Percentiles rank a stretch among this genome's conserved stretches.
phyloP scores from a whole-genome alignment of 129 eudicot species.

The Cynara cardunculus region DNA sequence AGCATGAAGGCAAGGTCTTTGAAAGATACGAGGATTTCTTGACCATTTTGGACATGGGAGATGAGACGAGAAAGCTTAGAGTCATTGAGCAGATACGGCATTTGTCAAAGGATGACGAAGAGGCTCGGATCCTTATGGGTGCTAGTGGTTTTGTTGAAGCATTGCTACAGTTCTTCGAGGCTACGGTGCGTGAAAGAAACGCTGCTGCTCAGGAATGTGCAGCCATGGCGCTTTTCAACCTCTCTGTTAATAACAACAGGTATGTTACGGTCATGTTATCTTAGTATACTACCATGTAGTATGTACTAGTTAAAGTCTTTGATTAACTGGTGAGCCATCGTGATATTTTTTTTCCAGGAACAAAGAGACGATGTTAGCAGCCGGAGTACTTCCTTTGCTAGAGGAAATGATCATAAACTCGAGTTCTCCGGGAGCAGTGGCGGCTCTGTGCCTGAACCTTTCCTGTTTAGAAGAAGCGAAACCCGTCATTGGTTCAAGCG shows the following conservation, averaged over 20 bases:
- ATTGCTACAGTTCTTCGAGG: slow-evolving; percentile 55
- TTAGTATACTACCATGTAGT: no score
- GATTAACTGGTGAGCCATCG: background rate
- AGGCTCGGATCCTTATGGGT: slow-evolving; percentile 83
- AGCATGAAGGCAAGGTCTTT: slow-evolving; percentile 36
- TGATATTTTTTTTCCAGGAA: slow-evolving; percentile 48
- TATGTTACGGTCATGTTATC: slow-evolving; percentile 9
- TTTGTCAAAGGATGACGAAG: slow-evolving; percentile 87
- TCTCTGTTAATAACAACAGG: slow-evolving; percentile 91
- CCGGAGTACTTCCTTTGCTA: slow-evolving; percentile 57
- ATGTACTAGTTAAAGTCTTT: no score
- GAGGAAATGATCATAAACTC: slow-evolving; percentile 47
- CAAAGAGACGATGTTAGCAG: slow-evolving; percentile 79
- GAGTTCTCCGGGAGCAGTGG: slow-evolving; percentile 49
- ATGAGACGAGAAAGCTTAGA: slow-evolving; percentile 49
- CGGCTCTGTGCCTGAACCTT: slow-evolving; percentile 80
- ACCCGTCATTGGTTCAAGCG: slow-evolving; percentile 62
- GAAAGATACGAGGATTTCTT: slow-evolving; percentile 55
- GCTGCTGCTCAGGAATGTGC: slow-evolving; percentile 71
- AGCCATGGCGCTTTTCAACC: slow-evolving; percentile 94
- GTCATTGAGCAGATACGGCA: slow-evolving; percentile 70
- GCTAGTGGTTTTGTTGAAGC: slow-evolving; percentile 90
- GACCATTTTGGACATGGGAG: slow-evolving; percentile 44
- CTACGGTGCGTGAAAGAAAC: slow-evolving; percentile 44
- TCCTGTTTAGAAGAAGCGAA: slow-evolving; percentile 82